Evolutionary conservation across 768 basidiomycete species (phyloP).

Genomic region (Sistotremastrum niveocremeum): DNA sequence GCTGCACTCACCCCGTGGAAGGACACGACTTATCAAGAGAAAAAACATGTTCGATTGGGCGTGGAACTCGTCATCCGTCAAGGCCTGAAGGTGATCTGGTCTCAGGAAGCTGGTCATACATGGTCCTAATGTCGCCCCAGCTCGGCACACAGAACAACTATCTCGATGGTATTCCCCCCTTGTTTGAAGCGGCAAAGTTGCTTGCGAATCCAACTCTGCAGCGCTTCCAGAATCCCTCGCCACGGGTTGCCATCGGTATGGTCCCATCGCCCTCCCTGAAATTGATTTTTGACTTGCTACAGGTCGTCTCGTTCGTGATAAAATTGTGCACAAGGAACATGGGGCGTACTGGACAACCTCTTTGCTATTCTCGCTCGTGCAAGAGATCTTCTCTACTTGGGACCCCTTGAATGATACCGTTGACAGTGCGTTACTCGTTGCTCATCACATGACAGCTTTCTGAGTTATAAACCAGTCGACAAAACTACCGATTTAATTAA

Average conservation of each 20-base stretch:
- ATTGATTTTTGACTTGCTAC: not conserved
- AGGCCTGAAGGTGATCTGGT: constrained; percentile 45
- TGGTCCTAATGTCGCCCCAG: not conserved
- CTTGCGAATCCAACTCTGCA: constrained; percentile 23
- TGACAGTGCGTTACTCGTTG: constrained; percentile 25
- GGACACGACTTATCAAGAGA: constrained; percentile 46
- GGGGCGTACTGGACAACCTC: constrained; percentile 62
- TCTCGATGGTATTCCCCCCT: constrained; percentile 57
- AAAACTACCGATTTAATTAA: constrained; percentile 35
- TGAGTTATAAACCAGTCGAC: constrained; percentile 21
- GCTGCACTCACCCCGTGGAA: constrained; percentile 62
- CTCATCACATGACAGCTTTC: constrained; percentile 7
- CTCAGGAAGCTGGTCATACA: not conserved
- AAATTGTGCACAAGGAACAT: constrained; percentile 44
- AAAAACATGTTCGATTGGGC: constrained; percentile 44
- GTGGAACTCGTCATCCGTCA: constrained; percentile 67
- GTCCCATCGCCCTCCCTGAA: not conserved
- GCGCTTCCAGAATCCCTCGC: constrained; percentile 26
- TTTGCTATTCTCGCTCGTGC: constrained; percentile 60
- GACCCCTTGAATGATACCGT: constrained; percentile 25
- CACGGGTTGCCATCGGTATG: constrained; percentile 49
- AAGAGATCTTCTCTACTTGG: constrained; percentile 51
- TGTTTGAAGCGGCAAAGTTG: constrained; percentile 42
- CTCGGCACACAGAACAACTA: constrained; percentile 67
- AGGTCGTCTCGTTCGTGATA: constrained; percentile 62